These are phyloP conservation scores for Cicer arietinum DNA, from an alignment of 306 rosid species.

Conservation along the genomic window DNA sequence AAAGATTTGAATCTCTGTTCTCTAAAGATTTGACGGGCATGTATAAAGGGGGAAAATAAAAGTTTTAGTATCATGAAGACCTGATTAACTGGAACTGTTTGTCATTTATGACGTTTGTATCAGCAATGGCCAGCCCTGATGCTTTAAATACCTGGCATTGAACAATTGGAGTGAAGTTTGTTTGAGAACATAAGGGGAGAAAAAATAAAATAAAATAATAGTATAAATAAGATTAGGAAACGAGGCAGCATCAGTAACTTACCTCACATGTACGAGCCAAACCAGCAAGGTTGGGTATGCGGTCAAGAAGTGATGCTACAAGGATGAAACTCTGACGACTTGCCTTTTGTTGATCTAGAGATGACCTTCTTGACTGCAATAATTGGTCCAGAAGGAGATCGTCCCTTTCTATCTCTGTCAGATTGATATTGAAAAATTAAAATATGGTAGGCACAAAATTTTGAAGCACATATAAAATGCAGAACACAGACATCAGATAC, in stretches of 20 bases:
- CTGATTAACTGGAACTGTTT: constrained; percentile 97
- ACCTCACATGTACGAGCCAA: constrained; percentile 98
- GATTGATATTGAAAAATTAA: constrained; percentile 41
- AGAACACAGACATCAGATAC: neutral
- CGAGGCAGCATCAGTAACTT: constrained; percentile 38
- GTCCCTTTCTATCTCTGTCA: constrained; percentile 83
- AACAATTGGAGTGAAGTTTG: constrained; percentile 35
- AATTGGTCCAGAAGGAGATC: constrained; percentile 82
- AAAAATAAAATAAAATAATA: neutral
- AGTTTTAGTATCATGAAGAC: constrained; percentile 50
- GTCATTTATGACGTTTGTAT: constrained; percentile 66
- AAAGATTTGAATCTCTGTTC: neutral
- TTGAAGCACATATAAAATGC: neutral
- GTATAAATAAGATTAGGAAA: constrained; percentile 26
- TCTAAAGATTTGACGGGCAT: constrained; percentile 24
- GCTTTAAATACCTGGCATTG: constrained; percentile 84
- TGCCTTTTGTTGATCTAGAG: constrained; percentile 60
- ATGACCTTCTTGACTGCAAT: constrained; percentile 70
- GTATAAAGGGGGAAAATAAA: constrained; percentile 11
- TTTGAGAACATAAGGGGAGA: constrained; percentile 10
- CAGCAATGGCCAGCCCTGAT: constrained; percentile 75
- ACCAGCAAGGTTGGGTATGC: constrained; percentile 97
- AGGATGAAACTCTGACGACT: constrained; percentile 71
- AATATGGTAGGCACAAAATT: constrained; percentile 26
- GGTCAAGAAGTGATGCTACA: constrained; percentile 92